These are phyloP conservation scores for Withania somnifera DNA, from an alignment of 305 asterid species.

Conservation along the genomic window DNA sequence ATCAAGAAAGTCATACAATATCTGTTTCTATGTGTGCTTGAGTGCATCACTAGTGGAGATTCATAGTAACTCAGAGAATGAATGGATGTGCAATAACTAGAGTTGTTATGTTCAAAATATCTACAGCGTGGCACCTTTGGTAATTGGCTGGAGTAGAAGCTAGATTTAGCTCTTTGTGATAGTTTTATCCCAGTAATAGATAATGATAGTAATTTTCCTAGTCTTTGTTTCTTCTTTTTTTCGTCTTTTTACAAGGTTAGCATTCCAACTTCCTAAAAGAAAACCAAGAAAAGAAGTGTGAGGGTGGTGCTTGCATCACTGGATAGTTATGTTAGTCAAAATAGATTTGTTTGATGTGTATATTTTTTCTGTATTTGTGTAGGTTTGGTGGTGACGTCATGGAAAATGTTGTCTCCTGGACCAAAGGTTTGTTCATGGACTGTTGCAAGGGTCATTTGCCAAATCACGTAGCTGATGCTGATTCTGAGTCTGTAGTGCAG, in stretches of 20 bases:
- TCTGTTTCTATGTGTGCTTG: not conserved
- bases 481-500: conserved; percentile 37
- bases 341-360: not conserved
- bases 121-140: not conserved
- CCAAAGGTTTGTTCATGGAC: conserved; percentile 68
- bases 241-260: not conserved
- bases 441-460: conserved; percentile 49
- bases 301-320: not conserved
- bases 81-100: not conserved
- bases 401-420: conserved; percentile 88
- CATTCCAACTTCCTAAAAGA: not conserved
- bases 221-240: not conserved
- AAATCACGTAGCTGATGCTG: conserved; percentile 45
- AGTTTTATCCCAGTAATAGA: not conserved
- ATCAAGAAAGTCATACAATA: not conserved
- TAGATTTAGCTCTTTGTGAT: not conserved
- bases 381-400: conserved; percentile 98
- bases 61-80: not conserved
- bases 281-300: not conserved
- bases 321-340: not conserved
- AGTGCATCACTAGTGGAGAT: not conserved
- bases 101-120: not conserved
- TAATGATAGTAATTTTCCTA: not conserved
- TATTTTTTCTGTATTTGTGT: not conserved
- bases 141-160: not conserved